Evolutionary conservation across 2,329 filamentous ascomycete species (phyloP).

Genomic region (Phyllosticta citribraziliensis): DNA sequence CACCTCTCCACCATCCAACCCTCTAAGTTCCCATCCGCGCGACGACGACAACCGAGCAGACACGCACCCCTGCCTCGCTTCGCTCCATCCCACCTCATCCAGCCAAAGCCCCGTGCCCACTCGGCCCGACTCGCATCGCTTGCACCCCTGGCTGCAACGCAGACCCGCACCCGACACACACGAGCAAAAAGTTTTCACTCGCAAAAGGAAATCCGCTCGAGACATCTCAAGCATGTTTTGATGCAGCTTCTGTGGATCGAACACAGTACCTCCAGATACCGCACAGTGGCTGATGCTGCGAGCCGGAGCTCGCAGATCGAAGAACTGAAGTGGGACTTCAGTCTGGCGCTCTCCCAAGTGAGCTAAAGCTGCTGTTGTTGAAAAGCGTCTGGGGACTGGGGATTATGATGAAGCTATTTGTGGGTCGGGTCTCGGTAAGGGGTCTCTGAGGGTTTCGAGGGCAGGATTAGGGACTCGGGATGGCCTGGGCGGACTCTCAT

Average conservation of each 20-base stretch:
- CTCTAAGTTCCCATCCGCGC: no score
- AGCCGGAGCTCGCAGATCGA: constrained; percentile 22
- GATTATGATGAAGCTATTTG: background rate
- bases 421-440: no score
- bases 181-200: background rate
- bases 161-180: no score
- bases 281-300: constrained; percentile 18
- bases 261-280: constrained; percentile 30
- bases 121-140: background rate
- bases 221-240: background rate
- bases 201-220: background rate
- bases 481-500: no score
- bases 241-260: constrained; percentile 28
- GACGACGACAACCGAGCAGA: no score
- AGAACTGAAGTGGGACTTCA: background rate
- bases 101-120: background rate
- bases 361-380: constrained; percentile 22
- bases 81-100: no score
- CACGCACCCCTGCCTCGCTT: background rate
- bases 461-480: no score
- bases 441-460: no score
- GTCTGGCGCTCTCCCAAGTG: constrained; percentile 28
- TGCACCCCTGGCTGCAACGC: background rate
- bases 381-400: background rate
- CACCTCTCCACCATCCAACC: no score